Evolutionary conservation across 208 protist species (phyloP).

Genomic region (Lotmaria passim): DNA sequence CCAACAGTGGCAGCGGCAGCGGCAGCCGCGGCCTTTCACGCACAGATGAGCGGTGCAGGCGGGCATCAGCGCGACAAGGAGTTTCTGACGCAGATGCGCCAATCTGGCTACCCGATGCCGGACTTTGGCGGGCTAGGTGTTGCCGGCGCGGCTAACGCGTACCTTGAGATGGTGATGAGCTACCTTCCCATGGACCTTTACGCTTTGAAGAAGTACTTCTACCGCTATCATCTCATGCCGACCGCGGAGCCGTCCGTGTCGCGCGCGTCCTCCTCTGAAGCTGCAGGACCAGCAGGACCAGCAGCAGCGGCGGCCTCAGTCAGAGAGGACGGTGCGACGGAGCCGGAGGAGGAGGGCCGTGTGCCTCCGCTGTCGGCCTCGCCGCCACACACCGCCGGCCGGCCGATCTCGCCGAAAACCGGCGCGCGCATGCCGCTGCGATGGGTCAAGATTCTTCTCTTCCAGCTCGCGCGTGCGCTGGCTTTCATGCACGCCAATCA

Average conservation of each 20-base stretch:
- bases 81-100: conserved; percentile 8
- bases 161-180: conserved; percentile 99
- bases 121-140: background rate
- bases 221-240: conserved; percentile 47
- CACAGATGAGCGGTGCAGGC: conserved; percentile 8
- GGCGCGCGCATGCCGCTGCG: conserved; percentile 33
- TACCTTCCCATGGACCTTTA: conserved; percentile 98
- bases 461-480: conserved; percentile 97
- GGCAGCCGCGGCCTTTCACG: conserved; percentile 10
- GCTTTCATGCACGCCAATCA: conserved; percentile 83
- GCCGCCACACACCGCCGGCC: background rate
- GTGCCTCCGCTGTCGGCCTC: background rate
- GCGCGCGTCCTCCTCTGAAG: background rate
- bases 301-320: too few species aligned
- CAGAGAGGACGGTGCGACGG: background rate
- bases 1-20: background rate
- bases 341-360: background rate
- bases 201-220: conserved; percentile 90
- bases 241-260: background rate
- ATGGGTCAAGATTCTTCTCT: conserved; percentile 90
- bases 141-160: conserved; percentile 37
- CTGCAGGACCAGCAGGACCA: background rate
- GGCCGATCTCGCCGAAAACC: conserved; percentile 1
- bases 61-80: background rate
- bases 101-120: conserved; percentile 6